Evolutionary conservation across 345 rosid genomes (phyloP).

Genomic region (Linum tenue): DNA sequence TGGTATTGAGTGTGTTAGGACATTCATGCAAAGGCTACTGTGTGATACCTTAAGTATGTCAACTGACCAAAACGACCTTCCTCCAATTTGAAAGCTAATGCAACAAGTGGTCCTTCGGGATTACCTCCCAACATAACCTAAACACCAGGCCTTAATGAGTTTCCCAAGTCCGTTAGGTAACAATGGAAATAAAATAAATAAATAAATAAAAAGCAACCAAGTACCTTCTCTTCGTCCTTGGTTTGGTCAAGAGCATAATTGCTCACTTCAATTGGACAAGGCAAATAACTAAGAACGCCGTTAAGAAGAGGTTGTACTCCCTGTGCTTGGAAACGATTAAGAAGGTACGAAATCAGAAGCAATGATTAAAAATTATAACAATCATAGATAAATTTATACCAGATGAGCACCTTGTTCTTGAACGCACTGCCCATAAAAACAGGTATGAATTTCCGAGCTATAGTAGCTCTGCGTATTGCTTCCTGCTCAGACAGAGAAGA

Average conservation of each 20-base stretch:
- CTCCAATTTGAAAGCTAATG: conserved; percentile 93
- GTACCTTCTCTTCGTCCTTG: conserved; percentile 82
- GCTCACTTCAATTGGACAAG: conserved; percentile 84
- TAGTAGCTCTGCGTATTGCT: conserved; percentile 93
- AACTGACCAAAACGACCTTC: conserved; percentile 97
- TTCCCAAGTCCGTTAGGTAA: not conserved
- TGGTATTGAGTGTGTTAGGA: not conserved
- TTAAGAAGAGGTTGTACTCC: conserved; percentile 94
- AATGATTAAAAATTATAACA: no score
- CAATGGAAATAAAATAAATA: not conserved
- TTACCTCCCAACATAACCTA: conserved; percentile 70
- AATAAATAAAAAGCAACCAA: conserved; percentile 4
- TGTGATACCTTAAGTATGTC: conserved; percentile 65
- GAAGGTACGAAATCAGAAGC: no score
- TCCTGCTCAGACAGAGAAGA: conserved; percentile 33
- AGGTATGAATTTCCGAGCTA: conserved; percentile 82
- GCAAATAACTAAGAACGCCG: conserved; percentile 79
- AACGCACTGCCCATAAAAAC: conserved; percentile 99
- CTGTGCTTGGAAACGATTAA: conserved; percentile 22
- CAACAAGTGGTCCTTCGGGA: conserved; percentile 96
- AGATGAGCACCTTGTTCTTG: conserved; percentile 74
- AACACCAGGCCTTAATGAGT: conserved; percentile 11
- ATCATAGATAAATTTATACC: not conserved
- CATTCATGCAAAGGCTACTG: not conserved
- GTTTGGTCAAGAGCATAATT: conserved; percentile 92